phyloP scores from a whole-genome alignment of 768 basidiomycete genomes.

The Lanmaoa rubissima region DNA sequence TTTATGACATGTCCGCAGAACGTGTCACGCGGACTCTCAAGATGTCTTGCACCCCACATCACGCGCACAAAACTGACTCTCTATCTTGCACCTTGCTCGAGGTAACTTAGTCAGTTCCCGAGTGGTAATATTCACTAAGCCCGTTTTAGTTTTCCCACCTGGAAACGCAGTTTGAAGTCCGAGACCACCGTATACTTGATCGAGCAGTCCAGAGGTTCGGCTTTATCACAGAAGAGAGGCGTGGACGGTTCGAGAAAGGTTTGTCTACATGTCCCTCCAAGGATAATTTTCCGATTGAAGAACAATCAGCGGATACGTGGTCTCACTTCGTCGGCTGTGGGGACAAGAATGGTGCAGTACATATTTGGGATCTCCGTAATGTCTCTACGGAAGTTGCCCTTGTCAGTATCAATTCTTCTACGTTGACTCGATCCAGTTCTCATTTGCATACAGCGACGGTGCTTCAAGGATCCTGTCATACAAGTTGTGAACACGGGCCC shows the following conservation, averaged over 20 bases:
- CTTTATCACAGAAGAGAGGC: conserved; percentile 34
- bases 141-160: conserved; percentile 43
- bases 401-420: conserved; percentile 16
- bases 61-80: conserved; percentile 38
- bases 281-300: conserved; percentile 19
- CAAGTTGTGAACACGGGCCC: conserved; percentile 38
- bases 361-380: conserved; percentile 50
- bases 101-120: conserved; percentile 28
- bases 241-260: conserved; percentile 49
- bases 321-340: conserved; percentile 43
- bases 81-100: conserved; percentile 45
- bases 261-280: not conserved
- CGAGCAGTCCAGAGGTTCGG: conserved; percentile 45
- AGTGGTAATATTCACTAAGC: not conserved
- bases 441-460: conserved; percentile 29
- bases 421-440: not conserved
- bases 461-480: conserved; percentile 37
- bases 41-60: conserved; percentile 43
- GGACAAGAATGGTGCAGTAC: conserved; percentile 40
- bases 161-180: conserved; percentile 53
- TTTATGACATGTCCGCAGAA: conserved; percentile 49
- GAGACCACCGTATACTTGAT: conserved; percentile 41
- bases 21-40: conserved; percentile 41
- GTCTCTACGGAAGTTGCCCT: conserved; percentile 21
- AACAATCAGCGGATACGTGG: conserved; percentile 26